Conservation (phyloP, 2,329 filamentous ascomycete species). For the Zasmidium citrigriseum region DNA sequence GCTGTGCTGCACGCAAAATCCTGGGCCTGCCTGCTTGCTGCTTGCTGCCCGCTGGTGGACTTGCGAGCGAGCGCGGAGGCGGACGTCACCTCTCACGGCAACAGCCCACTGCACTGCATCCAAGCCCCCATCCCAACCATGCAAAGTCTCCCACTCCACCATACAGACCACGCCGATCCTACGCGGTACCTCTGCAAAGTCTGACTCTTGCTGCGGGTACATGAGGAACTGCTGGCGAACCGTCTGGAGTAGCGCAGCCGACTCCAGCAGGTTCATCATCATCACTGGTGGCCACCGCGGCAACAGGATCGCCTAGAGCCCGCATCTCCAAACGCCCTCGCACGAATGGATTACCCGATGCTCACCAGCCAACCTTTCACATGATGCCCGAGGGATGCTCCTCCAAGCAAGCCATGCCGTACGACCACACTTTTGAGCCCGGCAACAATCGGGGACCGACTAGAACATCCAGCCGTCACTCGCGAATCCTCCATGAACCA, state of each 20-base stretch:
- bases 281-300: constrained; percentile 1
- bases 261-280: too few relatives aligned
- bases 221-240: background rate
- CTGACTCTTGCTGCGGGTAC: background rate
- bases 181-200: too few relatives aligned
- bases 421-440: background rate
- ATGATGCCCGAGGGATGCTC: background rate
- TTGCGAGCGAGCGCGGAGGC: too few relatives aligned
- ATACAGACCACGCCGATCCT: too few relatives aligned
- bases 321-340: constrained; percentile 1
- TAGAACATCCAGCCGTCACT: background rate
- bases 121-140: too few relatives aligned
- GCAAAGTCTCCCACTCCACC: too few relatives aligned
- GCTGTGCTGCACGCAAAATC: too few relatives aligned
- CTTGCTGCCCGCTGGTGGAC: too few relatives aligned
- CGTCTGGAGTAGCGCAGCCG: background rate
- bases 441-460: background rate
- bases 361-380: background rate
- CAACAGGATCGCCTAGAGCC: constrained; percentile 2
- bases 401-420: background rate
- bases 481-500: too few relatives aligned
- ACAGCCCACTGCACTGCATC: too few relatives aligned
- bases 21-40: too few relatives aligned
- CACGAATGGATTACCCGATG: background rate
- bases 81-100: too few relatives aligned